These are phyloP conservation scores for Sporothrix pallida DNA, from an alignment of 2,329 filamentous ascomycete genomes.

Conservation along the genomic window DNA sequence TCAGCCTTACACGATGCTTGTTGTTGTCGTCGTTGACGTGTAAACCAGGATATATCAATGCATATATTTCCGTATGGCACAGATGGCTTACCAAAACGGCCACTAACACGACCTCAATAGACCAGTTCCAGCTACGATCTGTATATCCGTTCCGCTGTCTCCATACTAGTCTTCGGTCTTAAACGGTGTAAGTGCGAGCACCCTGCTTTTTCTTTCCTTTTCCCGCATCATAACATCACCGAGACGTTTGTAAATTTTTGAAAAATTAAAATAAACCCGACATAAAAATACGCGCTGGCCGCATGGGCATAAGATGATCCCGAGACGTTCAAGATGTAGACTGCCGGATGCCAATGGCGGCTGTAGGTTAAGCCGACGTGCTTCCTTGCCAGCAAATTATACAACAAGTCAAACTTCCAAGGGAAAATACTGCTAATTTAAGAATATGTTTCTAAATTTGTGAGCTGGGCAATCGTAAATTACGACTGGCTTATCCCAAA, in stretches of 20 bases:
- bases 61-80: not conserved
- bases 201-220: not conserved
- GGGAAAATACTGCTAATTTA: too few species aligned
- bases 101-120: not conserved
- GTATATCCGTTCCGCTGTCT: slow-evolving; percentile 1
- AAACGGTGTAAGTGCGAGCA: not conserved
- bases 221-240: not conserved
- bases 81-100: not conserved
- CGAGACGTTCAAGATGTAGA: not conserved
- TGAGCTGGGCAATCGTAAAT: too few species aligned
- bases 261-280: not conserved
- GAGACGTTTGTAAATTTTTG: too few species aligned
- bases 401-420: too few species aligned
- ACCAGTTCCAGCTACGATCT: not conserved
- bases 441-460: too few species aligned
- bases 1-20: not conserved
- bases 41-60: not conserved
- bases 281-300: not conserved
- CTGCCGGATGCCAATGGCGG: not conserved
- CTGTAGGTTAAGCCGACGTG: not conserved
- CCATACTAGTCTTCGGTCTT: not conserved
- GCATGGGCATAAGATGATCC: slow-evolving; percentile 9
- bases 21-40: not conserved
- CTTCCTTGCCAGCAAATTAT: not conserved
- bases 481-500: too few species aligned